These are phyloP conservation scores for Pouteria glomerata DNA, from an alignment of 148 eudicot species.

Conservation along the genomic window DNA sequence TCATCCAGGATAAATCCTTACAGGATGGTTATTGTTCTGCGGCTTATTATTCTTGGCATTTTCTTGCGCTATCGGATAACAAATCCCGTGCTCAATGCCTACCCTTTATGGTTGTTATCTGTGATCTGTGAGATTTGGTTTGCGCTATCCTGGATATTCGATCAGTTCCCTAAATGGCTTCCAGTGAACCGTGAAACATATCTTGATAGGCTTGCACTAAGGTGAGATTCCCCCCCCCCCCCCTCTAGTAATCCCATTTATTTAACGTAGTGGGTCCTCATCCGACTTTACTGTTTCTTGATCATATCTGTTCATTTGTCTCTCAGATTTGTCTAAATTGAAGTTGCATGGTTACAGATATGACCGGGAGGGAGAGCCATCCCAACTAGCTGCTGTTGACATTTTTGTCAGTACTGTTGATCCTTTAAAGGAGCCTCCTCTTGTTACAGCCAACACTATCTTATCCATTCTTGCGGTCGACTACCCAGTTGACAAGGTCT, in stretches of 20 bases:
- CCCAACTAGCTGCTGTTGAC: slow-evolving; percentile 85
- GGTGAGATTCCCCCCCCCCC: slow-evolving; percentile 28
- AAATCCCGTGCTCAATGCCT: slow-evolving; percentile 77
- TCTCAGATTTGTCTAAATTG: slow-evolving; percentile 8
- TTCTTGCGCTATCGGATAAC: slow-evolving; percentile 92
- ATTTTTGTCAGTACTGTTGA: slow-evolving; percentile 91
- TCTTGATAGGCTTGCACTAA: slow-evolving; percentile 70
- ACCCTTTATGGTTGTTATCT: slow-evolving; percentile 62
- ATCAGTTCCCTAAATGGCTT: slow-evolving; percentile 94
- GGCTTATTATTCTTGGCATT: slow-evolving; percentile 71
- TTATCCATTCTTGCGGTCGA: slow-evolving; percentile 83
- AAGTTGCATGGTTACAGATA: slow-evolving; percentile 33
- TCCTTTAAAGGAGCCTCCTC: slow-evolving; percentile 90
- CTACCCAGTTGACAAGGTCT: slow-evolving; percentile 87
- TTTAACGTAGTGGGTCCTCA: neutral
- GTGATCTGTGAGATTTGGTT: slow-evolving; percentile 93
- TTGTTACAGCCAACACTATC: slow-evolving; percentile 85
- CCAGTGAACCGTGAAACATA: slow-evolving; percentile 80
- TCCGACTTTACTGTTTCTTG: neutral
- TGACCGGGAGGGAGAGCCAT: slow-evolving; percentile 82
- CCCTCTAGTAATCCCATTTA: slow-evolving; percentile 5
- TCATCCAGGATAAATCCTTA: slow-evolving; percentile 91
- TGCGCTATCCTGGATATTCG: slow-evolving; percentile 81
- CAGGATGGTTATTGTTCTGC: slow-evolving; percentile 85
- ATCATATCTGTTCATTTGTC: neutral